Evolutionary conservation across 495 filamentous ascomycete species (phyloP), one percentile per base, ranked within the genome.

Genomic region (Parmelia sp.): DNA sequence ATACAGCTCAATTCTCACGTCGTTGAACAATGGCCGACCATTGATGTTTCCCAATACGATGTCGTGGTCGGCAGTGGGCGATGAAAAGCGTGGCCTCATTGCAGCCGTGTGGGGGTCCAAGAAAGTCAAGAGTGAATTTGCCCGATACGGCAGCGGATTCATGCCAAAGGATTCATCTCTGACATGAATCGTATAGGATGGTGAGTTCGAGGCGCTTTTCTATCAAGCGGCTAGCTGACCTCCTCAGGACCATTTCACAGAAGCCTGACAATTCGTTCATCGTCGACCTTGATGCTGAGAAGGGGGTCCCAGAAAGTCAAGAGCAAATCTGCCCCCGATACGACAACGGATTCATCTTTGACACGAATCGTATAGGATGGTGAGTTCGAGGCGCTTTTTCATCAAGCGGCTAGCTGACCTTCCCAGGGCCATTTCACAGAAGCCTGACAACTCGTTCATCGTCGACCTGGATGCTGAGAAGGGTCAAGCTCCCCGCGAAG

Each of bases 141-240:
- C 4, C 0, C 51, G 17, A 11, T 33, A 55, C 8, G 76, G 77
- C 7, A 65, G 74, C 33, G n/a, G n/a, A n/a, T n/a, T n/a, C n/a
- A n/a, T n/a, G n/a, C n/a, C n/a, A n/a, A n/a, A n/a, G 76, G 74
- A 4, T 89, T 86, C 74, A 81, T 98, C 58, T 91, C 83, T 65
- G 93, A 98, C 76, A 88, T 88, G 14, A 84, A 82, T 68, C 87
- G 86, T 72, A 75, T 96, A 21, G 89, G 87, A 17, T 96, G 91
- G 90, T 90, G 77, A 66, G 82, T 61, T 69, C 23, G 70, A 77
- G 56, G 78, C 39, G 44, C 17, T 35, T n/a, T 40, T 51, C 37
- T 27, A 2, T 0, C 15, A 8, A 33, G 74, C 71, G 78, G 77
- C 37, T 58, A 14, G 45, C 37, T 60, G 21, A 57, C 11, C 29